Evolutionary conservation across 2,329 filamentous ascomycete species (phyloP).

Genomic region (Cyphellophora attinorum): DNA sequence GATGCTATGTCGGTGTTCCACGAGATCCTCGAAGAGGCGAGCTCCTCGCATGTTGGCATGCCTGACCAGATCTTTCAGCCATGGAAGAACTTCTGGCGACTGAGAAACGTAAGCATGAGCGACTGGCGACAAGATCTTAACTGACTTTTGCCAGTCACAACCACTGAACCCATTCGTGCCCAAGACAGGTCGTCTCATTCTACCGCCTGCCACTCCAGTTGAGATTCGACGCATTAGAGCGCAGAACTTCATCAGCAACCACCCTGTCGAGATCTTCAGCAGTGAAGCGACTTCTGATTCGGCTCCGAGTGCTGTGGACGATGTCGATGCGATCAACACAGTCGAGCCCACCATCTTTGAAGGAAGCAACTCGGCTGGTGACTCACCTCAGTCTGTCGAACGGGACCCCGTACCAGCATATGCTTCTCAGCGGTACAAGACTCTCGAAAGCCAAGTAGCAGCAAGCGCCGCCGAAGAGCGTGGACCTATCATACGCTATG

Average conservation of each 20-base stretch:
- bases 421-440: too few relatives aligned
- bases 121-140: neutral
- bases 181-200: conserved; percentile 13
- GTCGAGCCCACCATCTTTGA: too few relatives aligned
- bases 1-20: conserved; percentile 20
- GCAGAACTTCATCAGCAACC: conserved; percentile 6
- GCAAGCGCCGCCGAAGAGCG: too few relatives aligned
- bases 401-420: too few relatives aligned
- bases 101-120: conserved; percentile 17
- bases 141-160: conserved; percentile 12
- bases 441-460: too few relatives aligned
- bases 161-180: conserved; percentile 16
- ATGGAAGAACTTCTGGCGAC: conserved; percentile 20
- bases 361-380: too few relatives aligned
- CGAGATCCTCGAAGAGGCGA: conserved; percentile 19
- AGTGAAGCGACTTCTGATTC: too few relatives aligned
- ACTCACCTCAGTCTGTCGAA: too few relatives aligned
- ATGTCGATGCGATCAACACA: too few relatives aligned
- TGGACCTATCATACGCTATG: too few relatives aligned
- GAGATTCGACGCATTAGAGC: conserved; percentile 14
- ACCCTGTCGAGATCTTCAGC: too few relatives aligned
- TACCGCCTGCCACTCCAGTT: conserved; percentile 14
- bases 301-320: too few relatives aligned
- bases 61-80: conserved; percentile 20
- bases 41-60: conserved; percentile 14